Percentiles rank a stretch among this genome's conserved stretches.
phyloP scores from a whole-genome alignment of 2,329 filamentous ascomycete species.

The Cercospora nicotianae region DNA sequence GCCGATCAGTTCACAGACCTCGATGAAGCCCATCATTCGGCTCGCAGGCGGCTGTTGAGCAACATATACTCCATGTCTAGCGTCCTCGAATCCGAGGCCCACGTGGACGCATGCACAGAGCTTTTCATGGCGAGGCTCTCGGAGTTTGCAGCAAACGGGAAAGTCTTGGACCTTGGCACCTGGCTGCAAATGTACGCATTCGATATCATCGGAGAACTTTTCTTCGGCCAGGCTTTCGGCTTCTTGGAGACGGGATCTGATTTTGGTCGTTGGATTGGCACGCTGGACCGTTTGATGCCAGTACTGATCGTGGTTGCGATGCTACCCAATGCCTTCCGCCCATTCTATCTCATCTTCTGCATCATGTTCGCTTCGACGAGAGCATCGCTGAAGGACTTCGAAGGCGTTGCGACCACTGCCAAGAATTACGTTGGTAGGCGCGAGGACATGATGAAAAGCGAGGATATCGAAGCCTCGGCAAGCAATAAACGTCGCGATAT shows the following conservation, averaged over 20 bases:
- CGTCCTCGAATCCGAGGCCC: background rate
- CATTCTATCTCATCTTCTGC: background rate
- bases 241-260: conserved; percentile 18
- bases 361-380: background rate
- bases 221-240: conserved; percentile 14
- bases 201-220: conserved; percentile 6
- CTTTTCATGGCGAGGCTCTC: background rate
- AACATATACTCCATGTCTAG: conserved; percentile 4
- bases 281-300: background rate
- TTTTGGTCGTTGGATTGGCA: background rate
- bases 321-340: background rate
- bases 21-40: background rate
- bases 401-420: background rate
- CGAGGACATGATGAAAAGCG: background rate
- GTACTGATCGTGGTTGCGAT: background rate
- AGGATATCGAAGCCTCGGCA: background rate
- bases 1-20: conserved; percentile 1
- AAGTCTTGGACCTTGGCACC: background rate
- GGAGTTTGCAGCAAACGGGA: background rate
- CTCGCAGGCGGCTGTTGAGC: background rate
- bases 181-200: conserved; percentile 6
- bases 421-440: background rate
- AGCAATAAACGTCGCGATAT: background rate
- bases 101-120: background rate
- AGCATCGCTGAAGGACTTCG: background rate